Percentiles rank a stretch among this genome's conserved stretches.
Evolutionary conservation across 805 yeast species (phyloP).

Genomic region (Grigorovia humatica): DNA sequence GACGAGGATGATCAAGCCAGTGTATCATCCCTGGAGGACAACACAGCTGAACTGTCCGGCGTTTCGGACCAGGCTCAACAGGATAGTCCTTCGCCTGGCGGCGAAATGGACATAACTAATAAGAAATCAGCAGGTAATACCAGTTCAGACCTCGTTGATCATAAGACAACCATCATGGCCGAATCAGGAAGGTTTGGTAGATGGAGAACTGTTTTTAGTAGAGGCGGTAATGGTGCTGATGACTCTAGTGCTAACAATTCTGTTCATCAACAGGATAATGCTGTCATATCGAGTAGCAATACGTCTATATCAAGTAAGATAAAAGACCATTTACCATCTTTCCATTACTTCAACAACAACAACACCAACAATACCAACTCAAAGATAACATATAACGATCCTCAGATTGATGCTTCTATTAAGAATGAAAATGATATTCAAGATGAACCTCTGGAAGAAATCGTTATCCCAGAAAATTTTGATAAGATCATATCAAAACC

Average conservation of each 20-base stretch:
- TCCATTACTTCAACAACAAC: conserved; percentile 1
- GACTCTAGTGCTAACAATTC: neutral
- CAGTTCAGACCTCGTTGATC: too few species aligned
- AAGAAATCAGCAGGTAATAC: neutral
- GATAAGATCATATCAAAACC: conserved; percentile 1
- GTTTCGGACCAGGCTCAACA: too few species aligned
- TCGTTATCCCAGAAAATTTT: conserved; percentile 1
- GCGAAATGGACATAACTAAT: neutral
- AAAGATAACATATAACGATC: neutral
- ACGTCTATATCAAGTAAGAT: neutral
- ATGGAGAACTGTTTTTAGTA: conserved; percentile 2
- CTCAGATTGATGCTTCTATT: neutral
- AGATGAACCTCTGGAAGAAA: conserved; percentile 3
- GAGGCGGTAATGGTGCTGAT: neutral
- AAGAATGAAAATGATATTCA: neutral
- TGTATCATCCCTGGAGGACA: neutral
- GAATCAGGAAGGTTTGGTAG: conserved; percentile 1
- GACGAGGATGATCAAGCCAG: neutral
- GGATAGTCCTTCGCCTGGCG: too few species aligned
- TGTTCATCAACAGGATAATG: neutral
- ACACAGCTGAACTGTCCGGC: too few species aligned
- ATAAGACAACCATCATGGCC: neutral
- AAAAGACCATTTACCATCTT: conserved; percentile 2
- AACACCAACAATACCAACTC: neutral
- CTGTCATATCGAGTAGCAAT: neutral